phyloP scores from a whole-genome alignment of 768 basidiomycete species.

The Agrocybe pediades region DNA sequence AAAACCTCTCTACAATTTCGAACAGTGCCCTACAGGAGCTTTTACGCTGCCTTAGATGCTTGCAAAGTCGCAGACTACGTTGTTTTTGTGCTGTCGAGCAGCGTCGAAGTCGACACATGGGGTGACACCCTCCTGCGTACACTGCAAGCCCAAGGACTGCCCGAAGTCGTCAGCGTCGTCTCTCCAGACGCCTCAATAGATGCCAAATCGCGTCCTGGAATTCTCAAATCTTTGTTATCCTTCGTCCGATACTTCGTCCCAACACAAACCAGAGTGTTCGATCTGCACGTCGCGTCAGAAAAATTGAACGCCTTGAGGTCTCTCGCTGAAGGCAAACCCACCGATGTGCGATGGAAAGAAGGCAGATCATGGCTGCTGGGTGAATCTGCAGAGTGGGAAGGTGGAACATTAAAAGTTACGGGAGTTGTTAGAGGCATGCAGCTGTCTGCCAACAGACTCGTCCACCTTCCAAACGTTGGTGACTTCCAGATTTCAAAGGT shows the following conservation, averaged over 20 bases:
- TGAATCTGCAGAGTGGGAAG: constrained; percentile 59
- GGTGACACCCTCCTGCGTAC: constrained; percentile 88
- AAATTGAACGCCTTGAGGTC: constrained; percentile 71
- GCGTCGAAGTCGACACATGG: constrained; percentile 79
- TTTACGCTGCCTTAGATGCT: constrained; percentile 82
- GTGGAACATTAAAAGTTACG: constrained; percentile 69
- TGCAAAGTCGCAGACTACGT: constrained; percentile 91
- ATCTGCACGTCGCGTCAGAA: constrained; percentile 66
- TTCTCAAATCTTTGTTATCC: constrained; percentile 87
- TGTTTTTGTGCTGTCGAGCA: constrained; percentile 79
- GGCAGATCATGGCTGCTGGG: constrained; percentile 78
- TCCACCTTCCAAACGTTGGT: constrained; percentile 86
- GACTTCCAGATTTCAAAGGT: constrained; percentile 88
- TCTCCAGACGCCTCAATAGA: constrained; percentile 56
- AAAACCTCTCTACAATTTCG: constrained; percentile 91
- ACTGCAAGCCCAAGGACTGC: constrained; percentile 89
- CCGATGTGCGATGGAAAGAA: constrained; percentile 80
- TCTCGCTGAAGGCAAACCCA: constrained; percentile 84
- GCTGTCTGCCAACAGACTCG: constrained; percentile 79
- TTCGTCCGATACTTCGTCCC: constrained; percentile 97
- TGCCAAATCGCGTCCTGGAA: constrained; percentile 61
- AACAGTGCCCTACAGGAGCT: constrained; percentile 66
- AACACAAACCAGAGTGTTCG: constrained; percentile 72
- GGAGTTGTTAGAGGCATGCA: constrained; percentile 82
- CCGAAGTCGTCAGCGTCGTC: constrained; percentile 78